Evolutionary conservation across 164 flowering plant species (phyloP), one percentile per base, ranked within the genome.

Genomic region (Umbellularia californica): DNA sequence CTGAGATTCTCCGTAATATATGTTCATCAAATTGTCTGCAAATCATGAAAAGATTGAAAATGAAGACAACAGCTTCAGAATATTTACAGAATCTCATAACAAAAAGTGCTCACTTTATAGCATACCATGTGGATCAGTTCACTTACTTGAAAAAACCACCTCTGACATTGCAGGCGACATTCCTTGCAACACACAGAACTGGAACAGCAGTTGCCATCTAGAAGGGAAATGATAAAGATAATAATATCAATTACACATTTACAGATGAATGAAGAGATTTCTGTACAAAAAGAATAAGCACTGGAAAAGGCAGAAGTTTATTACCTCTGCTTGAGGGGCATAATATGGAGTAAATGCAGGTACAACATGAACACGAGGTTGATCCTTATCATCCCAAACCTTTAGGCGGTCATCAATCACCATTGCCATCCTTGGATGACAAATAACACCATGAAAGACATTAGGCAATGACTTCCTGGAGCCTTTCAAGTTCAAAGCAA

Each of bases 311-410:
- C 5, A 75, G 62, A 58, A 74, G 77, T 1, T 4, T 1, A 35
- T 41, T 87, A 94, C 99, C 99, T 96, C 99, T 58, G 98, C 99
- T 74, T 88, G 97, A 73, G 99, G 99, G 82, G 99, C 97, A 86
- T 87, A 92, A 79, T 96, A 96, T 41, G 99, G 99, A 81, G 89
- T 81, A 79, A 92, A 96, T 71, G 97, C 84, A 76, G 99, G 99
- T 65, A 96, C 99, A 25, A 92, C 97, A 85, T 96, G 99, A 72
- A 96, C 99, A 71, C 97, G 87, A 58, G 94, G 88, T 77, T 96
- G 99, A 80, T 96, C 99, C 63, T 81, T 89, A 27, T 94, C 98
- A 72, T 94, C 98, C 99, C 99, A 96, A 69, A 96, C 99, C 77
- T 91, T 96, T 62, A 81, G 75, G 25, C 99, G 92, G 73, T 96